Base-by-base conservation (phyloP, 2,329 filamentous ascomycete species). In the Graphiopsis chlorocephala region DNA sequence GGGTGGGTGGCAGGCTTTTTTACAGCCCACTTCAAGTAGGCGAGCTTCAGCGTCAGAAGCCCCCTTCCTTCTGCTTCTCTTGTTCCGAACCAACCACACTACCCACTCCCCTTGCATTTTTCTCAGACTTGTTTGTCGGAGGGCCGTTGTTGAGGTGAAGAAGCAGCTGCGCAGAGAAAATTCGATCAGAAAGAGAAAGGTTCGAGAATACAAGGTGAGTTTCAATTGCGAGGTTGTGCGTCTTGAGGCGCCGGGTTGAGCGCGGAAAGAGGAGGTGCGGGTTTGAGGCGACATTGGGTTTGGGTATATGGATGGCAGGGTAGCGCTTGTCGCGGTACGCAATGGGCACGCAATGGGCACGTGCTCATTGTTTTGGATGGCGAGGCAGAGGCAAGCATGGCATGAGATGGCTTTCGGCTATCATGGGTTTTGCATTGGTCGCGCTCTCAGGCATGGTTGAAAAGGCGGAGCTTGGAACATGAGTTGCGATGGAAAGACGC, bases 101-200 rank as follows among this genome's bases (percentile, higher is more conserved):
- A 42, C 38, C 38, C 48, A 50, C 31, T 42, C 38, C 60, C 28
- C 33, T 62, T 62, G 60, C 60, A 55, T 62, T 62, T 60, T 47
- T 62, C 60, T 55, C 60, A 28, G 60, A 55, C 60, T 60, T 45
- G 60, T 62, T 55, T 38, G 59, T 61, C 59, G 60, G 60, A 62
- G 60, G 60, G 60, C 33, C 48, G 60, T 62, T 62, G 60, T 62
- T 29, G 60, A 62, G 48, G 60, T 53, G 59, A 61, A 62, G 60
- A 62, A 61, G 48, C 17, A 61, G 60, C 60, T 62, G 60, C 33
- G 59, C 48, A 45, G 60, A 62, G 38, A 45, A 45, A 42, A 42
- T 42, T 42, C n/a, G 35, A 45, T 45, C 38, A 62, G 60, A 62
- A 52, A 45, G 29, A 53, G 48, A 35, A 31, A 62, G 20, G 45